Evolutionary conservation across 2,329 filamentous ascomycete genomes (phyloP), one percentile per base, ranked within the genome.

Genomic region (Cladophialophora chaetospira): DNA sequence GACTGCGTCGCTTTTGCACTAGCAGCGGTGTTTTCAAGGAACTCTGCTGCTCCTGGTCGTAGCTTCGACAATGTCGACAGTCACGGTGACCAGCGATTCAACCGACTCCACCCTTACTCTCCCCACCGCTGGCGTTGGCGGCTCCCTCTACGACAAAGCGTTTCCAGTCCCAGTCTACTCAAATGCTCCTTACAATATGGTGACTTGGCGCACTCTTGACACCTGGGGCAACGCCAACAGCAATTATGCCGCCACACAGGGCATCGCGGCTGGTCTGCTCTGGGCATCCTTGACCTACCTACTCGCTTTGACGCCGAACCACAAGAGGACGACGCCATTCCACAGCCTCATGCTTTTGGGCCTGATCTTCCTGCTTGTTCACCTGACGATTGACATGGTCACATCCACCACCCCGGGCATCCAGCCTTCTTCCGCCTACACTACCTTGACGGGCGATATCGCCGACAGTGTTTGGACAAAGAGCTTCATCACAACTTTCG

Each of bases 221-320:
- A 57, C 46, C 33, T 63, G 56, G 48, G 42, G 47, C 31, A 42
- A 46, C 6, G 11, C 53, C 55, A 50, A 42, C 6, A 31, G 54
- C 47, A 57, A 52, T 33, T 55, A 57, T 29, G 38, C 46, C 29
- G 26, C 45, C 15, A 54, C 36, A 26, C 45, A 56, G 35, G 61
- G 61, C 33, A 48, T 61, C 23, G 53, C 58, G 8, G 29, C 49
- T 3, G 61, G 61, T 17, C 33, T 63, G 25, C 29, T 55, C 36
- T 60, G 58, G 57, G 58, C 55, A 11, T 57, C 61, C 8, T 33
- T 63, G 51, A 53, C 60, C 55, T 63, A 63, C 50, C 54, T 63
- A 10, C 58, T 61, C 9, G 58, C 58, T 17, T 49, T 63, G 17
- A 61, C 61, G 13, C 58, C 61, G 2, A 48, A 43, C 33, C 52